Evolutionary conservation across 768 basidiomycete species (phyloP).

Genomic region (Suillus spraguei): DNA sequence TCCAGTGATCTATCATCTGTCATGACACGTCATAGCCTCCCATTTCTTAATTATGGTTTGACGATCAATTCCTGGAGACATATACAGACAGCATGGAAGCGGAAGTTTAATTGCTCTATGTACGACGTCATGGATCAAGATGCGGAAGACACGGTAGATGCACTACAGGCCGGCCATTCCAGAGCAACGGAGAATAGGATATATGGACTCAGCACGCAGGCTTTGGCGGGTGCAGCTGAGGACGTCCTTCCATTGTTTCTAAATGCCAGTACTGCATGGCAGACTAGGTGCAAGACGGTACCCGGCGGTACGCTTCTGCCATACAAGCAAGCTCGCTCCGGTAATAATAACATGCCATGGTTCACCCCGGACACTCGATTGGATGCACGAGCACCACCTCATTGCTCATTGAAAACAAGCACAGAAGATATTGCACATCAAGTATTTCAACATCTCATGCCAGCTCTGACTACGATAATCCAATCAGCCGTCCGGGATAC

Average conservation of each 20-base stretch:
- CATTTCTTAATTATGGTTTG: constrained; percentile 10
- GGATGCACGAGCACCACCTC: no score
- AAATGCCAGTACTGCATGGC: constrained; percentile 27
- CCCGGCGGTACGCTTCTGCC: constrained; percentile 20
- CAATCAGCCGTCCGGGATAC: no score
- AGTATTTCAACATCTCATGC: no score
- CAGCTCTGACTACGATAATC: no score
- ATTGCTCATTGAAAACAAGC: no score
- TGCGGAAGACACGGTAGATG: constrained; percentile 17
- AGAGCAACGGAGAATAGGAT: constrained; percentile 24
- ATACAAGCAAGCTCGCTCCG: no score
- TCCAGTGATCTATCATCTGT: constrained; percentile 10
- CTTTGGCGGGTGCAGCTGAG: constrained; percentile 21
- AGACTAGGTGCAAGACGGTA: constrained; percentile 15
- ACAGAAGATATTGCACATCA: no score
- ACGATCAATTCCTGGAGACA: constrained; percentile 21
- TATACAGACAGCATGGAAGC: constrained; percentile 25
- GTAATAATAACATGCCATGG: no score
- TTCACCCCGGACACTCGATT: no score
- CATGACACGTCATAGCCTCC: no score
- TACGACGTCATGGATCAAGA: constrained; percentile 13
- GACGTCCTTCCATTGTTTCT: constrained; percentile 29
- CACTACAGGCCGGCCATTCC: constrained; percentile 31
- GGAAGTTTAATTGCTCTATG: constrained; percentile 6
- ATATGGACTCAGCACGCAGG: constrained; percentile 32